phyloP scores from a whole-genome alignment of 805 yeast species.

The Pichia manshurica region DNA sequence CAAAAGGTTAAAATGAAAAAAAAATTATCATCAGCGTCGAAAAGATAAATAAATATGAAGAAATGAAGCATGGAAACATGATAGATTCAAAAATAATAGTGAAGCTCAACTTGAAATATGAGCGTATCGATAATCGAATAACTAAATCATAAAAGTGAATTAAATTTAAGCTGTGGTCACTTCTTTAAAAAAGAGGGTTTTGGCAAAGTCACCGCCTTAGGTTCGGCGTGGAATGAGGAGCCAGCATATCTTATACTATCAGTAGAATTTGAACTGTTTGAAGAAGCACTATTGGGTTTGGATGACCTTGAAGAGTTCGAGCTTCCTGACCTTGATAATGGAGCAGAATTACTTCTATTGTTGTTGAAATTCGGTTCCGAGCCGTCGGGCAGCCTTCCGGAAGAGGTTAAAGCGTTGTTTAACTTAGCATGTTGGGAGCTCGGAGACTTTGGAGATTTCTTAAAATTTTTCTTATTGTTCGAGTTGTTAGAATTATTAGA shows the following conservation, averaged over 20 bases:
- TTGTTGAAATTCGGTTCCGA: conserved; percentile 14
- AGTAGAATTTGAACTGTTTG: conserved; percentile 13
- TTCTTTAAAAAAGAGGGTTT: conserved; percentile 41
- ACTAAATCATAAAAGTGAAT: neutral
- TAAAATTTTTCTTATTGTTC: conserved; percentile 10
- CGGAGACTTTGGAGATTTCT: neutral
- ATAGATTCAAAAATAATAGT: neutral
- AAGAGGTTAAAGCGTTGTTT: conserved; percentile 3
- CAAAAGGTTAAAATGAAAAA: neutral
- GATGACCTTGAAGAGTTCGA: neutral
- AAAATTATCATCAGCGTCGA: neutral
- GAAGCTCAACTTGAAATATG: too few species aligned
- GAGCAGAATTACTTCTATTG: conserved; percentile 4
- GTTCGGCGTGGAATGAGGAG: conserved; percentile 51
- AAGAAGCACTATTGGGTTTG: conserved; percentile 14
- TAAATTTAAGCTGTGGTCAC: neutral
- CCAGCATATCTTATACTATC: conserved; percentile 42
- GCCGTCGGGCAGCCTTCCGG: conserved; percentile 15
- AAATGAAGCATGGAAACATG: neutral
- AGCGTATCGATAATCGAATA: too few species aligned
- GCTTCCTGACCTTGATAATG: conserved; percentile 16
- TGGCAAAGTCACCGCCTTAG: conserved; percentile 50
- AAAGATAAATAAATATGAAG: neutral
- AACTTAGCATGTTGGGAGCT: neutral
- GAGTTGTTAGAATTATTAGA: conserved; percentile 8